These are phyloP conservation scores for Drechslerella stenobrocha DNA, from an alignment of 2,329 filamentous ascomycete species.

Conservation along the genomic window DNA sequence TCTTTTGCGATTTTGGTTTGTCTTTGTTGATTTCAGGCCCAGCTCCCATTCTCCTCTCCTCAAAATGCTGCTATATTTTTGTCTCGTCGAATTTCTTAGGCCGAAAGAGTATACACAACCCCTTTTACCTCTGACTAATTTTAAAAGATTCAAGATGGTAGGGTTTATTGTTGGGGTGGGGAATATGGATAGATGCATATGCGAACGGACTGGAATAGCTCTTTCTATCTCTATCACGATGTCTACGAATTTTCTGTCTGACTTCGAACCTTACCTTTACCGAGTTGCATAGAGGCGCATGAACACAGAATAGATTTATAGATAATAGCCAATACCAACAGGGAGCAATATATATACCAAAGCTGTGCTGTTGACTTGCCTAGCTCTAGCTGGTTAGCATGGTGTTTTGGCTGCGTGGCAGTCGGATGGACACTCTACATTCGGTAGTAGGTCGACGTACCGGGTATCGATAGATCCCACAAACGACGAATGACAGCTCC, in stretches of 20 bases:
- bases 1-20: slow-evolving; percentile 29
- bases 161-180: slow-evolving; percentile 5
- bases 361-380: not conserved
- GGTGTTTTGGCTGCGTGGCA: no score
- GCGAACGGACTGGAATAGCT: not conserved
- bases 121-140: slow-evolving; percentile 20
- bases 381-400: not conserved
- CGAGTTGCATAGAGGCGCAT: not conserved
- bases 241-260: slow-evolving; percentile 10
- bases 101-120: not conserved
- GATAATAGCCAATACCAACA: no score
- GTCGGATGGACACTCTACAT: slow-evolving; percentile 3
- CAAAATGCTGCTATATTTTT: slow-evolving; percentile 16
- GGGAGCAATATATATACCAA: not conserved
- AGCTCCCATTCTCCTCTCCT: slow-evolving; percentile 16
- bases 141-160: slow-evolving; percentile 15
- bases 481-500: not conserved
- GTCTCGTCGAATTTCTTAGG: slow-evolving; percentile 1
- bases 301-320: not conserved
- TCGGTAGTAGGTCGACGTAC: not conserved
- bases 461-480: not conserved
- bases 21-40: slow-evolving; percentile 15
- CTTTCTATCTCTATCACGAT: not conserved
- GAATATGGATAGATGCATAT: no score
- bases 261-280: not conserved